Evolutionary conservation across 371 early-diverging fungal genomes (phyloP), one percentile per base, ranked within the genome.

Genomic region (Sporodiniella umbellata): DNA sequence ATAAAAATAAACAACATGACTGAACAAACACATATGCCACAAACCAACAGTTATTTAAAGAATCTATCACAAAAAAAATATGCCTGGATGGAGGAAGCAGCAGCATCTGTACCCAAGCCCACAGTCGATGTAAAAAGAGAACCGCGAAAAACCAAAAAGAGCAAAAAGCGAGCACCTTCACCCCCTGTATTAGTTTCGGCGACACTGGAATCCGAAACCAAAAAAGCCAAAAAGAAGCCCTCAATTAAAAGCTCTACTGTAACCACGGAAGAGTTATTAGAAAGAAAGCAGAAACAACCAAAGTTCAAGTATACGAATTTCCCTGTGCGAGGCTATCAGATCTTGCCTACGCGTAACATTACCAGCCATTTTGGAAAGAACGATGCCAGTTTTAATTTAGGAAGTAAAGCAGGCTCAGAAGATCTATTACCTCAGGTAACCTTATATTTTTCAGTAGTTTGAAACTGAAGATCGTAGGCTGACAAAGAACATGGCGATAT

Each of bases 401-500:
- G 78, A 4, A 61, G 61, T 19, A 69, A 68, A 21, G 61, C 72
- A 25, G 74, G 74, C 18, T 40, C 63, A 24, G 56, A 61, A 31
- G 62, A 51, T 2, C 64, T 73, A 15, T 33, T 54, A 19, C 74
- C 78, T 18, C 50, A 73, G 33, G 78, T 73, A 66, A 71, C 67
- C 51, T n/a, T n/a, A n/a, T n/a, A n/a, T n/a, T n/a, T n/a, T n/a
- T n/a, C n/a, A n/a, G n/a, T n/a, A n/a, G n/a, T n/a, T n/a, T n/a
- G n/a, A n/a, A n/a, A n/a, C n/a, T n/a, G n/a, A n/a, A n/a, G n/a
- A 33, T 38, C 12, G 18, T 30, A 75, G 73, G 54, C 75, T 19
- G 71, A 70, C 17, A 69, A 70, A 51, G 79, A 78, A 54, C 68
- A 69, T 60, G 58, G 56, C 25, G 78, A 86, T 48, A 83, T 88